These are phyloP conservation scores for Barbatosphaeria neglecta DNA, from an alignment of 495 filamentous ascomycete genomes.

Conservation along the genomic window DNA sequence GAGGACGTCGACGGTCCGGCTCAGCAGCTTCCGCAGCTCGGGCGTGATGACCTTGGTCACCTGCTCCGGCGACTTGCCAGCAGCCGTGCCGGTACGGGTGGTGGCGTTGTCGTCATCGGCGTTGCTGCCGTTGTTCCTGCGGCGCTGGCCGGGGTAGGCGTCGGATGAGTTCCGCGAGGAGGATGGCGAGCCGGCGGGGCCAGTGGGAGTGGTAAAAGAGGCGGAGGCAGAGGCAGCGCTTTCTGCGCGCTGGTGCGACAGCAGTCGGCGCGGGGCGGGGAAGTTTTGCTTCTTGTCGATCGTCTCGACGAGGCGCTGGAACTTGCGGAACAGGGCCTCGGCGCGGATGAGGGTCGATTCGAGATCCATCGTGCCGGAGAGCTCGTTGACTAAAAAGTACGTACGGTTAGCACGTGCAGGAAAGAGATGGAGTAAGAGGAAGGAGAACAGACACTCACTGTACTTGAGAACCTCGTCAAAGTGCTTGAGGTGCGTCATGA, in stretches of 20 bases:
- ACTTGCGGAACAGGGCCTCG: constrained; percentile 77
- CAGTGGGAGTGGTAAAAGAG: background rate
- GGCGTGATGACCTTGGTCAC: constrained; percentile 61
- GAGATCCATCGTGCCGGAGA: constrained; percentile 86
- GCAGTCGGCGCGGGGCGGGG: constrained; percentile 28
- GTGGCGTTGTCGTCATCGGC: no score
- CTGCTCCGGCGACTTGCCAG: constrained; percentile 17
- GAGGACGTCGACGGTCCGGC: constrained; percentile 55
- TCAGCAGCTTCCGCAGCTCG: constrained; percentile 66
- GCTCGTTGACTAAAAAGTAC: constrained; percentile 69
- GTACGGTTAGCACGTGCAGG: background rate
- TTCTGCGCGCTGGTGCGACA: background rate
- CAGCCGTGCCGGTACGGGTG: constrained; percentile 15
- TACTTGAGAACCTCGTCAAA: constrained; percentile 99
- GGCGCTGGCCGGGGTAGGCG: background rate
- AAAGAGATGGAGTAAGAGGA: constrained; percentile 1
- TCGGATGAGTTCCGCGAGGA: no score
- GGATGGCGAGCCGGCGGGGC: background rate
- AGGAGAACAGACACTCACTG: constrained; percentile 39
- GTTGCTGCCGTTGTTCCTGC: constrained; percentile 6
- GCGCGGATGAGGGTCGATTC: constrained; percentile 72
- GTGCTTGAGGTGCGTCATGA: constrained; percentile 85
- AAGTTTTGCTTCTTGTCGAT: constrained; percentile 85
- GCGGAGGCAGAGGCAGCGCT: constrained; percentile 8
- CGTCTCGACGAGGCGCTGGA: constrained; percentile 75